These are phyloP conservation scores for Aspergillus pseudonomiae DNA, from an alignment of 2,329 filamentous ascomycete species.

Conservation along the genomic window DNA sequence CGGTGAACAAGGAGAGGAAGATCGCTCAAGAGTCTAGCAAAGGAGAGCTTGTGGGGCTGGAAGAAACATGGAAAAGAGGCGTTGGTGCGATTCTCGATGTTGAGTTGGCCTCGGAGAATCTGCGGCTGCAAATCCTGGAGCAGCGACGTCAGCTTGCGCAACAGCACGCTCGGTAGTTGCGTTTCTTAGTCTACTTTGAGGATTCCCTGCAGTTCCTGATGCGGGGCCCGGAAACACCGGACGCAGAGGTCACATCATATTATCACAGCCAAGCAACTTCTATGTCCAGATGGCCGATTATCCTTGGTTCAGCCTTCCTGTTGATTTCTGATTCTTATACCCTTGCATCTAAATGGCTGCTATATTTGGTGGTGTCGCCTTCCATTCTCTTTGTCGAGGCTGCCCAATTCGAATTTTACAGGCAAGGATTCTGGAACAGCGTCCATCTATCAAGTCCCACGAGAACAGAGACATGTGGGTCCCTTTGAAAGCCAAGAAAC, in stretches of 20 bases:
- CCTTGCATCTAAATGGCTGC: neutral
- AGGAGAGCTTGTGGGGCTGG: constrained; percentile 72
- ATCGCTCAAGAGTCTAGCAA: constrained; percentile 69
- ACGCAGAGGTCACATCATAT: neutral
- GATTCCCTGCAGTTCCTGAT: neutral
- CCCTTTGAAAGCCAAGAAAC: neutral
- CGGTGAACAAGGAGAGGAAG: constrained; percentile 71
- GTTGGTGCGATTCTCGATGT: constrained; percentile 82
- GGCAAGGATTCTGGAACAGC: neutral
- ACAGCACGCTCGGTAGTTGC: constrained; percentile 32
- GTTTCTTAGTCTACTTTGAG: neutral
- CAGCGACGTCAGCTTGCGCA: constrained; percentile 52
- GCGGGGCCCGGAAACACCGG: neutral
- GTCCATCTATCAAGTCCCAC: neutral
- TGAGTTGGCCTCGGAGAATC: constrained; percentile 76
- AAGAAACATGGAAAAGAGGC: constrained; percentile 77
- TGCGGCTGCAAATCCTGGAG: constrained; percentile 69
- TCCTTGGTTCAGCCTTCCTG: neutral
- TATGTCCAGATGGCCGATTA: neutral
- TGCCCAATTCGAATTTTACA: neutral
- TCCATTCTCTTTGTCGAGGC: neutral
- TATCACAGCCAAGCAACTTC: constrained; percentile 1
- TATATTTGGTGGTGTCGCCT: neutral
- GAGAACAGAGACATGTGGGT: neutral
- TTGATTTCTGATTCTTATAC: neutral